phyloP scores from a whole-genome alignment of 352 stramenopile genomes.

The Globisporangium splendens region DNA sequence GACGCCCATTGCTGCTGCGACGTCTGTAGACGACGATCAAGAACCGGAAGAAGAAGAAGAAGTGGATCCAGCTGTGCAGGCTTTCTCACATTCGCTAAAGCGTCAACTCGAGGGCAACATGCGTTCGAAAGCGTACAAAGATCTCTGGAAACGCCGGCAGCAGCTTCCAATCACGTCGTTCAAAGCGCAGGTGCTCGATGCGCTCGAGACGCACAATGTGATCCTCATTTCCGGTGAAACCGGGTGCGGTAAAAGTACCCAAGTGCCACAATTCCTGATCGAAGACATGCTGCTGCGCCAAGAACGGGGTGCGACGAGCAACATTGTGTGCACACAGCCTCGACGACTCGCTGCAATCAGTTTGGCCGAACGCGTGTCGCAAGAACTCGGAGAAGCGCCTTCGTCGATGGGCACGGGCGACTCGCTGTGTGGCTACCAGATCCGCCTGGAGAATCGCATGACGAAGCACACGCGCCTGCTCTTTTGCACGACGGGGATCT shows the following conservation, averaged over 20 bases:
- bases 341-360: constrained; percentile 95
- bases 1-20: neutral
- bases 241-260: constrained; percentile 94
- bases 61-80: constrained; percentile 16
- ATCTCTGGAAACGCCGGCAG: constrained; percentile 40
- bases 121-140: constrained; percentile 30
- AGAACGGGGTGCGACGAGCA: constrained; percentile 63
- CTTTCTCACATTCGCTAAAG: constrained; percentile 36
- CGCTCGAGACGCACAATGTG: constrained; percentile 81
- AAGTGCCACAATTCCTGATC: constrained; percentile 96
- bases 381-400: constrained; percentile 86
- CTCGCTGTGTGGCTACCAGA: constrained; percentile 89
- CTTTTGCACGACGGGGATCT: constrained; percentile 95
- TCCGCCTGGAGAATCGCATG: constrained; percentile 90
- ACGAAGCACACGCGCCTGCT: constrained; percentile 84
- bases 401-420: constrained; percentile 41
- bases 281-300: constrained; percentile 81
- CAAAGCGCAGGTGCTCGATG: constrained; percentile 74
- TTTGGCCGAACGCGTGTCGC: constrained; percentile 90
- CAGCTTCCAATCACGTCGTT: constrained; percentile 80
- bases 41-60: constrained; percentile 12
- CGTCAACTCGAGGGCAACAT: constrained; percentile 33
- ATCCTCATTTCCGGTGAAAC: constrained; percentile 95
- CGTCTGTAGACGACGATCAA: neutral
- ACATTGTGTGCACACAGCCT: constrained; percentile 97